Evolutionary conservation across 176 grass and related monocot species (phyloP).

Genomic region (Eragrostis nindensis): DNA sequence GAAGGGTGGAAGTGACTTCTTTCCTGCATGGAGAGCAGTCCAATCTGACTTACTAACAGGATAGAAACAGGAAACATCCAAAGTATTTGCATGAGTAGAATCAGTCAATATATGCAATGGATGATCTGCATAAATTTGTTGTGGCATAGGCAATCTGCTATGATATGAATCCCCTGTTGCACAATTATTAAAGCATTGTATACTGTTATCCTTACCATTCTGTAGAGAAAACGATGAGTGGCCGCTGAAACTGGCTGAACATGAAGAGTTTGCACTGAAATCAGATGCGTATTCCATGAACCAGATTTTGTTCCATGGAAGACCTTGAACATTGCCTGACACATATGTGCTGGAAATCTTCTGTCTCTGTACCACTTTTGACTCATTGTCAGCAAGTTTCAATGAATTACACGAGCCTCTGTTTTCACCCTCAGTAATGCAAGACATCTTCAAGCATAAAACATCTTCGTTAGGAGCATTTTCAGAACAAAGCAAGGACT

Average conservation of each 20-base stretch:
- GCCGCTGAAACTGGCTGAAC: no score
- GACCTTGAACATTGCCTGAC: background rate
- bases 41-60: slow-evolving; percentile 27
- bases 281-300: slow-evolving; percentile 2
- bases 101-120: no score
- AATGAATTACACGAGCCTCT: slow-evolving; percentile 16
- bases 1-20: slow-evolving; percentile 21
- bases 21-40: slow-evolving; percentile 28
- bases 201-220: slow-evolving; percentile 17
- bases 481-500: slow-evolving; percentile 20
- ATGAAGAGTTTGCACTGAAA: slow-evolving; percentile 7
- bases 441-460: background rate
- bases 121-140: no score
- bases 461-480: background rate
- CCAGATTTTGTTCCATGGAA: slow-evolving; percentile 39
- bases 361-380: slow-evolving; percentile 6
- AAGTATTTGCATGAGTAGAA: no score
- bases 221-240: no score
- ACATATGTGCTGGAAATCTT: slow-evolving; percentile 30
- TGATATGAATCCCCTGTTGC: no score
- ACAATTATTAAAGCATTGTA: no score
- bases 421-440: slow-evolving; percentile 30
- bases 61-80: slow-evolving; percentile 23
- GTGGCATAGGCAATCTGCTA: no score
- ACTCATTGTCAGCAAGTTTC: slow-evolving; percentile 21